Evolutionary conservation across 2,329 filamentous ascomycete genomes (phyloP), one percentile per base, ranked within the genome.

Genomic region (Ophiosphaerella korrae): DNA sequence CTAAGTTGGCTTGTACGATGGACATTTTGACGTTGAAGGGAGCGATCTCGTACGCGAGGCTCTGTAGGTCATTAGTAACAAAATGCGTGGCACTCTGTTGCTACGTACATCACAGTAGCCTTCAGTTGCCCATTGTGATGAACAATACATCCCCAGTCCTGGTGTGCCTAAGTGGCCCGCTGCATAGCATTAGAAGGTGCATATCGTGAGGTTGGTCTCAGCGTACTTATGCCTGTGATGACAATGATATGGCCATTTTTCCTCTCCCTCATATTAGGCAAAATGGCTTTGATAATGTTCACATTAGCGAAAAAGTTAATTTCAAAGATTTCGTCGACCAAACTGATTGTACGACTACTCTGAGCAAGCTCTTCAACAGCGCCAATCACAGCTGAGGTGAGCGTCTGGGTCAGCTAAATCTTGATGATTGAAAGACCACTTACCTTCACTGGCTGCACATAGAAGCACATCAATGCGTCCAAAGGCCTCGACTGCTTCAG

Each of bases 1-100:
- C 93, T 76, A 96, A 91, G 74, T 92, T 95, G 23, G 92, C 92
- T 78, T 99, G 93, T 38, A 99, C 88, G 60, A 97, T 92, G 35
- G 92, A 97, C 73, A 97, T 85, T 74, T 93, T 96, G 77, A 97
- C 86, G 75, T 97, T 97, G 79, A 97, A 97, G 0, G 94, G 94
- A 0, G 93, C 75, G 57, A 99, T 89, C 75, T 99, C 94, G 75
- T 97, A 99, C 1, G 93, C 92, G 21, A 99, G 82, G 52, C 90
- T 85, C 79, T 82, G 53, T 2, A 23, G 2, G 7, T 21, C 46
- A 45, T 66, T 40, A 58, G 51, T 32, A 42, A 24, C 7, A 5
- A 21, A 46, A 29, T 18, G 6, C 13, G n/a, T 16, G 13, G 9
- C 13, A n/a, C 7, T 2, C 16, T 34, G 4, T 13, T 8, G 5